Evolutionary conservation across 176 grass and related monocot genomes (phyloP), one percentile per base, ranked within the genome.

Genomic region (Neostapfia colusana): DNA sequence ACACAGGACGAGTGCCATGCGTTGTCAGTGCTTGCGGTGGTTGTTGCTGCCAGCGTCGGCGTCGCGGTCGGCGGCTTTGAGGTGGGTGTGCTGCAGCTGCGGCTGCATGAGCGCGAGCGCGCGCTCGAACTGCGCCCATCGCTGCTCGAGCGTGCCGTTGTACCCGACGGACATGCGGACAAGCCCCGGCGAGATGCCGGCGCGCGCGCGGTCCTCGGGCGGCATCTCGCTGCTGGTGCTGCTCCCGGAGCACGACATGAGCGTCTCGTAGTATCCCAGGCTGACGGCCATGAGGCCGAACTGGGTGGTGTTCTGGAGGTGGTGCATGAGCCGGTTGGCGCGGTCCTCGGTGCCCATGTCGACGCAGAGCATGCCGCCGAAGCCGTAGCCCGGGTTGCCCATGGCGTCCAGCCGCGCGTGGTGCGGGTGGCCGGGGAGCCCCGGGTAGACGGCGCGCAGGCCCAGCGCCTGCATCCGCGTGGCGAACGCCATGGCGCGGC

Each of bases 221-320:
- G 68, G 28, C 88, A 98, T 88, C 95, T 98, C 95, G 79, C 95
- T 98, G 86, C 95, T 98, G 70, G 95, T 98, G 86, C 95, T 98
- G 78, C 41, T 92, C 0, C 91, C 91, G 0, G 95, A 94, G 91
- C 95, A 98, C 0, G 95, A 98, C 95, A 98, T 98, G 77, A 98
- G 91, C 0, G 95, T 98, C 82, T 98, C 95, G 65, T 98, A 94
- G 84, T 88, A 98, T 0, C 95, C 95, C 6, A 98, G 76, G 83
- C 95, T 98, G 75, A 98, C 95, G 53, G 95, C 95, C 91, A 98
- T 98, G 79, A 98, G 89, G 1, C 95, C 95, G 58, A 98, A 98
- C 84, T 92, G 91, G 64, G 91, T 86, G 68, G 92, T 91, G 92
- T 98, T 98, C 82, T 98, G 95, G 51, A 98, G 89, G 89, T 92